Percentiles rank a stretch among this genome's conserved stretches.
Evolutionary conservation across 176 grass and related monocot genomes (phyloP).

Genomic region (Eleusine indica): DNA sequence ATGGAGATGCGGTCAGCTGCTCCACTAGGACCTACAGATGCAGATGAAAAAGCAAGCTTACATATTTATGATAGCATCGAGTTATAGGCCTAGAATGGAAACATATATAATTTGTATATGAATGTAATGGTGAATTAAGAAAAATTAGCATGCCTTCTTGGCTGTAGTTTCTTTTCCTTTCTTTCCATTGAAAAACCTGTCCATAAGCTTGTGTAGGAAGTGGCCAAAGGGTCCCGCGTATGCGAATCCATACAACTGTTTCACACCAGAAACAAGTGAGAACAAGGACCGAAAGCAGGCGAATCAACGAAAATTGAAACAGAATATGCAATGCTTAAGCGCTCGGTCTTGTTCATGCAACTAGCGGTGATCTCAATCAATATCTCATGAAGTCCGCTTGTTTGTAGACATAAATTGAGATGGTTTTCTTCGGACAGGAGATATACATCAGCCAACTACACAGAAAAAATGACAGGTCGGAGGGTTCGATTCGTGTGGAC

Average conservation of each 20-base stretch:
- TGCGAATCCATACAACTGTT: constrained; percentile 79
- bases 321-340: too few relatives aligned
- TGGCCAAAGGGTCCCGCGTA: constrained; percentile 87
- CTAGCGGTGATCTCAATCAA: too few relatives aligned
- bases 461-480: too few relatives aligned
- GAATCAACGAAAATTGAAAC: too few relatives aligned
- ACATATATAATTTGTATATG: not conserved
- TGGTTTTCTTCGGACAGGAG: not conserved
- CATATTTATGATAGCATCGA: too few relatives aligned
- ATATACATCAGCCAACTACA: too few relatives aligned
- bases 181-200: constrained; percentile 81
- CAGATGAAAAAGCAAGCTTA: not conserved
- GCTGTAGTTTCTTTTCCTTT: constrained; percentile 90
- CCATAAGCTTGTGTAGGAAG: constrained; percentile 88
- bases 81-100: too few relatives aligned
- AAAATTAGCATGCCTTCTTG: constrained; percentile 65
- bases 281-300: not conserved
- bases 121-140: not conserved
- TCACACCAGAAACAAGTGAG: constrained; percentile 1
- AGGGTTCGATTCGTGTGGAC: too few relatives aligned
- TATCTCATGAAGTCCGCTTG: not conserved
- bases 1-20: constrained; percentile 74
- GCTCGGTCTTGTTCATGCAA: too few relatives aligned
- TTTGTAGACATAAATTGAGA: not conserved
- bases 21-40: constrained; percentile 63